Base-by-base conservation (phyloP, 352 stramenopile genomes). In the Phytopythium boreale region DNA sequence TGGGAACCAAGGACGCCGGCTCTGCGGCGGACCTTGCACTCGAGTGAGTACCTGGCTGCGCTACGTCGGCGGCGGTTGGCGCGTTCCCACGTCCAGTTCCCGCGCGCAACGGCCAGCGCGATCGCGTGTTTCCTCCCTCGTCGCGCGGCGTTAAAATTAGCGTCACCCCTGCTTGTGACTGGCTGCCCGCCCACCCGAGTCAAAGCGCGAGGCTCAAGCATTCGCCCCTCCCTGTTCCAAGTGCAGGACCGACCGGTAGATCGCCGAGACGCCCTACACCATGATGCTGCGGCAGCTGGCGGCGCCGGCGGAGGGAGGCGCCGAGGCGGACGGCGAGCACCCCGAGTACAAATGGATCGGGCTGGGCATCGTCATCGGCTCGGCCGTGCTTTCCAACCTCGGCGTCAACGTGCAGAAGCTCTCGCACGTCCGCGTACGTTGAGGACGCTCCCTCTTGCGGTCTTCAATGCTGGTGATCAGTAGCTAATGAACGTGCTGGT, bases 321-420 rank as follows among this genome's bases (percentile, higher is more conserved):
- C 5, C 19, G 22, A 57, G 14, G 56, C 72, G 51, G 77, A 77
- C 52, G 56, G 20, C 12, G 70, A 87, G 67, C 87, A 80, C 58
- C 68, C 76, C 31, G 69, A 89, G 65, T 87, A 89, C 71, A 92
- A 94, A 59, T 94, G 86, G 86, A 88, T 95, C 68, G 86, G 86
- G 3, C 69, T 95, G 22, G 70, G 71, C 56, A 92, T 95, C 59
- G 84, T 93, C 62, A 84, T 94, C 39, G 72, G 67, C 61, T 92
- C 86, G 20, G 86, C 86, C n/a, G 78, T 95, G 61, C 76, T 93
- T 47, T 93, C 84, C 26, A 95, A 95, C 63, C 70, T 95, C 9
- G 86, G 86, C 50, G 86, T 95, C 26, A 95, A 95, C 68, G 82
- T 95, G 36, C 86, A 95, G 64, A 95, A 95, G 56, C 80, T 91